Evolutionary conservation across 129 eudicot genomes (phyloP), one percentile per base, ranked within the genome.

Genomic region (Saussurea involucrata): DNA sequence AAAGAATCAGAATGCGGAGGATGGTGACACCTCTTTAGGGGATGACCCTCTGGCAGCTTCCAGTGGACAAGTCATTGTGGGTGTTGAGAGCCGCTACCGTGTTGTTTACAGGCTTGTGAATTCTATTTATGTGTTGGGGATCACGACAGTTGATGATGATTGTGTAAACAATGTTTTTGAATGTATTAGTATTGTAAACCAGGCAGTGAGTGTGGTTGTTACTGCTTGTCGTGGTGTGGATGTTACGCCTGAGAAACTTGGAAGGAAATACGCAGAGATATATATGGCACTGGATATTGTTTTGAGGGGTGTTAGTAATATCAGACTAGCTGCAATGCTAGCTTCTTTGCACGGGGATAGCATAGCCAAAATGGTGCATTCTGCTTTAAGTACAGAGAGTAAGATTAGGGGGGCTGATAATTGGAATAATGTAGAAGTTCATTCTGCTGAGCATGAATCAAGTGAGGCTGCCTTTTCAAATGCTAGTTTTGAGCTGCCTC

Each of bases 161-260:
- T 68, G 86, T 66, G 76, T 79, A 61, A 86, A 88, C 58, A 91
- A 91, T 76, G 97, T 91, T 81, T 91, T 91, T 69, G 97, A 91
- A 63, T 91, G 97, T 74, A 91, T 91, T 63, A 83, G 87, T 55
- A 91, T 88, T 71, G 97, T 91, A 0, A 91, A 91, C 68, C 97
- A 91, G 74, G 97, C 94, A 0, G 97, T 91, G 18, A 83, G 87
- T 79, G 98, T 94, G 17, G 83, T 94, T 4, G 97, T 91, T 6
- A 94, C 97, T 1, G 97, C 98, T 0, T 94, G 98, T 72, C 97
- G 98, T 57, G 98, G 98, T 8, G 97, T 91, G 36, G 97, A 91
- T 79, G 97, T 91, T 22, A 94, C 97, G 0, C 96, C 96, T 3
- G 98, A 94, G 86, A 94, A 94, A 68, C 83, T 94, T 2, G 87